Evolutionary conservation across 495 filamentous ascomycete species (phyloP).

Genomic region (Penicillium dipodomyicola): DNA sequence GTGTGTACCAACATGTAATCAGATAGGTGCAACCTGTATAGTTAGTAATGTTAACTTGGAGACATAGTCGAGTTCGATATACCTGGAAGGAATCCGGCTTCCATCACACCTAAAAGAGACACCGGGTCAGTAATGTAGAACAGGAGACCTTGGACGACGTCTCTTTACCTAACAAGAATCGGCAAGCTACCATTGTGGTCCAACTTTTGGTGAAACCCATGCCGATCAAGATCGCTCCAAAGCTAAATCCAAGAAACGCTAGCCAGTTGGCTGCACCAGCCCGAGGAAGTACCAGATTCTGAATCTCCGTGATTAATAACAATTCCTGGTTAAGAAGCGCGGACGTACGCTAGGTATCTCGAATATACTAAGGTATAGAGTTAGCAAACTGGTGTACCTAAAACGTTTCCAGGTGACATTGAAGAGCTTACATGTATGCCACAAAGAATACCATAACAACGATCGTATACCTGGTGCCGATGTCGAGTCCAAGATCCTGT

Average conservation of each 20-base stretch:
- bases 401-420: background rate
- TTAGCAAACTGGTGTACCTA: background rate
- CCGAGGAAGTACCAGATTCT: background rate
- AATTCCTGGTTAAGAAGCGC: background rate
- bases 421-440: slow-evolving; percentile 2
- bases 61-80: background rate
- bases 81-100: slow-evolving; percentile 2
- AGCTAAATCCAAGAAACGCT: background rate
- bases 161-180: background rate
- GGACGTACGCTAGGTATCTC: slow-evolving; percentile 2
- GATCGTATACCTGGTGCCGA: background rate
- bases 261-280: slow-evolving; percentile 5
- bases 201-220: slow-evolving; percentile 2
- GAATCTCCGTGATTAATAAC: background rate
- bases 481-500: background rate
- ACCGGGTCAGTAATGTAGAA: background rate
- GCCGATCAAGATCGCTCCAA: slow-evolving; percentile 5
- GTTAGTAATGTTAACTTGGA: background rate
- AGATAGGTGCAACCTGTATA: slow-evolving; percentile 1
- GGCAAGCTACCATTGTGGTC: background rate
- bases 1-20: slow-evolving; percentile 5
- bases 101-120: background rate
- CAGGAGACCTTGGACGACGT: background rate
- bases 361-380: background rate
- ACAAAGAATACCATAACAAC: slow-evolving; percentile 3